A percentile compares a stretch with the other conserved stretches of the same genome.
Evolutionary conservation across 805 yeast genomes (phyloP).

Genomic region (Dipodascus geniculatus): DNA sequence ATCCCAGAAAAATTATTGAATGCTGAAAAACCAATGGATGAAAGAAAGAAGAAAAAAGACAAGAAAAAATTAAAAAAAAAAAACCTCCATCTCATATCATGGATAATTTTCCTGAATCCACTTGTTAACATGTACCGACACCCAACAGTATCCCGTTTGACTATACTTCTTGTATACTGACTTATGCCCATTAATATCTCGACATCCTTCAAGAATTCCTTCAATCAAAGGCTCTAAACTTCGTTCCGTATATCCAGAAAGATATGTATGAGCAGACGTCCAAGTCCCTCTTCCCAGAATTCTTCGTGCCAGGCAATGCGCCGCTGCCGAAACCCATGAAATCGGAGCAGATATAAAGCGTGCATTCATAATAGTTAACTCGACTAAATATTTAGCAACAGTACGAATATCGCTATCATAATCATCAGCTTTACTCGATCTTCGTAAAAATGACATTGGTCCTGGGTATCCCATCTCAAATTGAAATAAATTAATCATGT

Average conservation of each 20-base stretch:
- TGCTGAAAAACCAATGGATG: not conserved
- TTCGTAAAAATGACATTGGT: slow-evolving; percentile 89
- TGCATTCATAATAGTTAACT: slow-evolving; percentile 83
- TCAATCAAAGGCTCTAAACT: slow-evolving; percentile 75
- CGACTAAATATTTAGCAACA: slow-evolving; percentile 83
- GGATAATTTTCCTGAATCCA: not conserved
- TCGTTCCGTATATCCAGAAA: slow-evolving; percentile 79
- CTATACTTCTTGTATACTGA: slow-evolving; percentile 78
- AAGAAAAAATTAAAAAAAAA: not conserved
- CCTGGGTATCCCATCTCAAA: slow-evolving; percentile 98
- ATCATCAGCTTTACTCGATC: slow-evolving; percentile 93
- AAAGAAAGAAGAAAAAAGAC: not conserved
- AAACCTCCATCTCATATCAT: not conserved
- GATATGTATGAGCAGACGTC: slow-evolving; percentile 77
- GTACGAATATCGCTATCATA: slow-evolving; percentile 91
- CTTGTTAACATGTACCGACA: not conserved
- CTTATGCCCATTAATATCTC: slow-evolving; percentile 47
- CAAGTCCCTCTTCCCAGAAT: slow-evolving; percentile 70
- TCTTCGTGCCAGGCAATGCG: slow-evolving; percentile 73
- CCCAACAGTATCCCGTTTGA: not conserved
- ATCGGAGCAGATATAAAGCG: slow-evolving; percentile 83
- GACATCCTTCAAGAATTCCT: slow-evolving; percentile 54
- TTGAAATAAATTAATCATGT: slow-evolving; percentile 81
- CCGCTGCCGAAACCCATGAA: slow-evolving; percentile 92
- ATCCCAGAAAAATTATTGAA: too few relatives aligned